Base-by-base conservation (phyloP, 768 basidiomycete species). In the Cystobasidium tubakii region DNA sequence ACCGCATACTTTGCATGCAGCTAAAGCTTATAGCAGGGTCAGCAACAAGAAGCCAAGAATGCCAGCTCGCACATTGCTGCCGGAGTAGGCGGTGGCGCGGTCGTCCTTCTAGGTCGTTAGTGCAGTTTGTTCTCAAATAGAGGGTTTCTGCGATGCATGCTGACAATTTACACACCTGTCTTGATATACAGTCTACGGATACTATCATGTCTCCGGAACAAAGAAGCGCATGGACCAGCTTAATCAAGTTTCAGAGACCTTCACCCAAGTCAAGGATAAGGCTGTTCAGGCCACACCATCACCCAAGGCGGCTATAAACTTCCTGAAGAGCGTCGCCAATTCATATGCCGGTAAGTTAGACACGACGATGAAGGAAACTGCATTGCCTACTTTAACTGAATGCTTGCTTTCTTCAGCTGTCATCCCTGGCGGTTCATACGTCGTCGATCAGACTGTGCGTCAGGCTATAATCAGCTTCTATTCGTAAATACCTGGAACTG, bases 171-270 rank as follows among this genome's bases (percentile, higher is more conserved):
- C 6, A 29, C 27, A n/a, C n/a, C 53, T 55, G 7, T 0, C 25
- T 31, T 10, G 29, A 23, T 6, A 19, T 3, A 39, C 23, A 39
- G 75, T 74, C n/a, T 77, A 79, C 60, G 78, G 75, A 33, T 79
- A 77, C 72, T 79, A 79, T 74, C 73, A 76, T 54, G 75, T 73
- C 46, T 71, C 74, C 0, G 78, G 78, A 50, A 71, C 77, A 1
- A 75, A 74, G 53, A 75, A 66, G 36, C 77, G 62, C 2, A 77
- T 79, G 34, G 50, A 67, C 39, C 62, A 77, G 15, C 73, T 76
- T 1, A 55, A 70, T 33, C 42, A 63, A 27, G 31, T 76, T 31
- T 25, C 73, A 21, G 44, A 63, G 12, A 25, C 75, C 7, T 76
- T 76, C 15, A 42, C 70, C 21, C 19, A 67, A 1, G 75, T 75